Conservation (phyloP, 306 rosid genomes). For the Rubus idaeus region DNA sequence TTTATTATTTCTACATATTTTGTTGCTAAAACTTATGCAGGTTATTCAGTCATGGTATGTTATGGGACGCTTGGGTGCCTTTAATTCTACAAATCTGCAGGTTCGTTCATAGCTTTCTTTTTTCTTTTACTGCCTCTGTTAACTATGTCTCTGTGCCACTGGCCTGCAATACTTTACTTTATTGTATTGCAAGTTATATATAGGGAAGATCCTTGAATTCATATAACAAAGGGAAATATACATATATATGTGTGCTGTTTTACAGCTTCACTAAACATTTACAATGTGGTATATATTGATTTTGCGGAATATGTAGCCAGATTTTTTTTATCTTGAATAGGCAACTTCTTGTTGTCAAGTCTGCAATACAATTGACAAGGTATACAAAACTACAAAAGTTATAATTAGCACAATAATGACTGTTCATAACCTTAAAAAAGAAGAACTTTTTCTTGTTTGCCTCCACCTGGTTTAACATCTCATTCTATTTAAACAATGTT, state of each 20-base stretch:
- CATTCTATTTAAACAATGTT: background rate
- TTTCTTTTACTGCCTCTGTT: background rate
- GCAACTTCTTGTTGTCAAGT: background rate
- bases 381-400: background rate
- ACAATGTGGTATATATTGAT: background rate
- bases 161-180: background rate
- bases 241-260: background rate
- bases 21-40: constrained; percentile 37
- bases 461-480: background rate
- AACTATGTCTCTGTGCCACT: background rate
- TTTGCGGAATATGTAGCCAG: background rate
- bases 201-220: background rate
- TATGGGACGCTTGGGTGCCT: constrained; percentile 94
- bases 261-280: background rate
- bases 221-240: background rate
- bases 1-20: constrained; percentile 2
- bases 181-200: background rate
- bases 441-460: background rate
- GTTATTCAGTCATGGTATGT: constrained; percentile 95
- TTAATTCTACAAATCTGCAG: constrained; percentile 86
- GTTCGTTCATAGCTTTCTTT: constrained; percentile 34
- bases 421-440: background rate
- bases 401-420: background rate
- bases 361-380: background rate
- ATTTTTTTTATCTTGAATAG: background rate